Base-by-base conservation (phyloP, 345 rosid genomes). In the Eucalyptus microcorys region DNA sequence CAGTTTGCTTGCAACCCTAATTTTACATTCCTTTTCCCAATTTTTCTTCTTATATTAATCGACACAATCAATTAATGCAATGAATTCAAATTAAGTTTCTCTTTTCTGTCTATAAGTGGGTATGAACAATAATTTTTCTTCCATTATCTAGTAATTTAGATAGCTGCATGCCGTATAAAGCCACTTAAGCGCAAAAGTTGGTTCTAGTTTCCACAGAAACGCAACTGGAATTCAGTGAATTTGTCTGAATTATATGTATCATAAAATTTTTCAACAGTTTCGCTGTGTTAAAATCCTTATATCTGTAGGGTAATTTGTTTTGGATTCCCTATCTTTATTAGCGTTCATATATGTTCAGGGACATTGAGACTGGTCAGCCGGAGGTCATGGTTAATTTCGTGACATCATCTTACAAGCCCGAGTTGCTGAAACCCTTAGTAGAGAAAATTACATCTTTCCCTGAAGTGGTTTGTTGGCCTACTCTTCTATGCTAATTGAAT, bases 371-470 rank as follows among this genome's bases (percentile, higher is more conserved):
- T 89, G 94, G 96, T 90, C 88, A 89, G 53, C 95, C 91, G 55
- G 96, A 97, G 89, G 94, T 97, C 57, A 97, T 97, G 99, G 99
- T 96, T 90, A 97, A 96, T 89, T 96, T 97, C 92, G 98, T 97
- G 91, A 97, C 99, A 52, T 95, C 99, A 8, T 94, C 95, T 53
- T 94, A 95, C 93, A 90, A 94, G 90, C 98, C 99, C 66, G 98
- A 95, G 92, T 92, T 96, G 92, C 94, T 97, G 95, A 93, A 93
- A 92, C 96, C 98, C 43, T 87, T 97, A n/a, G 95, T 96, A 86
- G 97, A 95, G 91, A 94, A 93, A 93, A 93, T 95, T 88, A 92
- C 97, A 64, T 90, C 93, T 87, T 93, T 96, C 91, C 95, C 97
- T 89, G 94, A 95, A 95, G 99, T 97, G 98, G 99, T 96, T 90